phyloP scores from a whole-genome alignment of 805 yeast species.

The Myxozyma kluyveri region DNA sequence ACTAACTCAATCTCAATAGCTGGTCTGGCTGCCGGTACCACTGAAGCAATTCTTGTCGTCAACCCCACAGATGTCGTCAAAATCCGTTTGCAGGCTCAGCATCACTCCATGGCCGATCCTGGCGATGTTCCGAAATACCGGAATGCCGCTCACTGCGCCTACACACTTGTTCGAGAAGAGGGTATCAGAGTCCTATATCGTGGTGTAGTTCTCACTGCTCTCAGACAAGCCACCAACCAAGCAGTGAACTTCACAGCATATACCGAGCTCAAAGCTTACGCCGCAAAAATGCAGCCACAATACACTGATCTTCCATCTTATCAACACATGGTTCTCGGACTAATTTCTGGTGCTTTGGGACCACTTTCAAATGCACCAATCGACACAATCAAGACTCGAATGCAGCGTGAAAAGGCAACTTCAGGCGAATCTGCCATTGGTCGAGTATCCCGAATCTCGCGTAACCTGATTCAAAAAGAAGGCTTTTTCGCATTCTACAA shows the following conservation, averaged over 20 bases:
- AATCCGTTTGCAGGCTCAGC: constrained; percentile 93
- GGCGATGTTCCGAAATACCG: constrained; percentile 77
- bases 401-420: constrained; percentile 80
- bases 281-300: constrained; percentile 52
- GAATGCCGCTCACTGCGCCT: constrained; percentile 88
- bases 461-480: constrained; percentile 79
- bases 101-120: constrained; percentile 84
- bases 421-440: constrained; percentile 64
- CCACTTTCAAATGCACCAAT: constrained; percentile 97
- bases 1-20: constrained; percentile 42
- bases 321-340: constrained; percentile 90
- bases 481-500: constrained; percentile 87
- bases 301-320: constrained; percentile 78
- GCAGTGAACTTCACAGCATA: constrained; percentile 97
- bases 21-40: constrained; percentile 96
- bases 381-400: constrained; percentile 94
- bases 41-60: constrained; percentile 92
- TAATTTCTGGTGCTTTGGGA: constrained; percentile 93
- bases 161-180: constrained; percentile 82
- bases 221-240: constrained; percentile 96
- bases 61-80: constrained; percentile 98
- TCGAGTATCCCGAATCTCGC: constrained; percentile 77
- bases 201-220: constrained; percentile 94
- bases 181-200: constrained; percentile 85
- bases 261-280: constrained; percentile 71